Base-by-base conservation (phyloP, 345 rosid genomes). In the Camelina laxa region DNA sequence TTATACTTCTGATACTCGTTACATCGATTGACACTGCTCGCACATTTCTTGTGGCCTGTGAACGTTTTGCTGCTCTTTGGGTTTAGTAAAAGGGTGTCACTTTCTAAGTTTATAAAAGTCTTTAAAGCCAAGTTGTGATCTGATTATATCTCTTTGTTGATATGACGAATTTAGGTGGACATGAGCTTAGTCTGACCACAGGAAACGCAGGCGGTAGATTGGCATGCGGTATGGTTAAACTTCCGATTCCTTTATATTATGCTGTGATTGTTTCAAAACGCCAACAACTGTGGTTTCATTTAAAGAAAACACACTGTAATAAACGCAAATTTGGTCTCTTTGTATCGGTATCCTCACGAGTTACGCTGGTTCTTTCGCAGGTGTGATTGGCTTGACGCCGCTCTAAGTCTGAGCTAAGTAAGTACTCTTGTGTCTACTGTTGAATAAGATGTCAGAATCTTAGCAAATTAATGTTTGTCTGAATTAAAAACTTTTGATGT, bases 141-240 rank as follows among this genome's bases (percentile, higher is more conserved):
- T 55, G 67, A 69, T 82, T 33, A 68, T 56, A 10, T 41, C 21
- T 44, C n/a, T 68, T 81, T 64, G 65, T 80, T 67, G 63, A 45
- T 77, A 70, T 30, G 42, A 74, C 64, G 51, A 58, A 27, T 87
- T 39, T 75, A 94, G 97, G 99, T 70, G 96, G 99, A 62, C 97
- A 91, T 78, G 99, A 95, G 81, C 97, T 95, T 64, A 95, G 99
- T 79, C 84, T 87, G 65, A 79, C 84, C 83, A 95, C 99, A 20
- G 99, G 99, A 54, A 95, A 95, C 69, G 99, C 99, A 57, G 99
- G 99, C 7, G 99, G 99, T 69, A 90, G 99, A 85, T 81, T 95
- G 85, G 99, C 99, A 19, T 95, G 99, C 76, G 97, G 99, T 95
- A 89, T 65, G 76, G 33, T 59, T 66, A 11, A 65, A 20, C 13